Base-by-base conservation (phyloP, 1,284 basidiomycete species). In the Sporisorium reilianum region DNA sequence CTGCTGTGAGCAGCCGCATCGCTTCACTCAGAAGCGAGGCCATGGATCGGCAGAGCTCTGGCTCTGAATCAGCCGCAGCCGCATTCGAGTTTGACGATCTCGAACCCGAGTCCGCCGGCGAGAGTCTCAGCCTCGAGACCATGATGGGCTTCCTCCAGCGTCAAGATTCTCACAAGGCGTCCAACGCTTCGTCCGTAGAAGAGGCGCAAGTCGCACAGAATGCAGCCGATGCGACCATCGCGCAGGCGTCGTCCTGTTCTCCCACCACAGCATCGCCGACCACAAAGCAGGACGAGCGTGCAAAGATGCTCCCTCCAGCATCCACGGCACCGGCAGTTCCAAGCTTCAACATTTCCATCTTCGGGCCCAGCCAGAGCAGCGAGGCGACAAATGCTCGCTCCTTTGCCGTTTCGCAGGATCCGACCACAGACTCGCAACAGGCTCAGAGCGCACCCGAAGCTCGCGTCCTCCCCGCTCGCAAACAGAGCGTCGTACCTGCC, bases 141-240 rank as follows among this genome's bases (percentile, higher is more conserved):
- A 65, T 71, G 56, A 66, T 66, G 64, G 69, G 69, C 20, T 67
- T 72, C 53, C 56, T 72, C n/a, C 64, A 64, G n/a, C 60, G 64
- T 40, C 48, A 63, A 2, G 20, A 64, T 8, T 59, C 69, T 41
- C 50, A 40, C 9, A 56, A 56, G 25, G 25, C 50, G 22, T 42
- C 57, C 6, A 18, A 16, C 14, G 16, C 49, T 26, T 42, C 56
- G 18, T 25, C 18, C 2, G 22, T 9, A 9, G 51, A 41, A 4
- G 42, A 53, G 48, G 42, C 28, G 54, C n/a, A 10, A 22, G 34
- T 7, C 23, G 28, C 26, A 12, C 6, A 23, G 0, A 7, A 23
- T 12, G 28, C 38, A 16, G 56, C 44, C 36, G 50, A 46, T 11
- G 20, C 50, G 50, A 32, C 16, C 20, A 38, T 26, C 46, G 25